Base-by-base conservation (phyloP, 768 basidiomycete species). In the Psilocybe subaeruginosa region DNA sequence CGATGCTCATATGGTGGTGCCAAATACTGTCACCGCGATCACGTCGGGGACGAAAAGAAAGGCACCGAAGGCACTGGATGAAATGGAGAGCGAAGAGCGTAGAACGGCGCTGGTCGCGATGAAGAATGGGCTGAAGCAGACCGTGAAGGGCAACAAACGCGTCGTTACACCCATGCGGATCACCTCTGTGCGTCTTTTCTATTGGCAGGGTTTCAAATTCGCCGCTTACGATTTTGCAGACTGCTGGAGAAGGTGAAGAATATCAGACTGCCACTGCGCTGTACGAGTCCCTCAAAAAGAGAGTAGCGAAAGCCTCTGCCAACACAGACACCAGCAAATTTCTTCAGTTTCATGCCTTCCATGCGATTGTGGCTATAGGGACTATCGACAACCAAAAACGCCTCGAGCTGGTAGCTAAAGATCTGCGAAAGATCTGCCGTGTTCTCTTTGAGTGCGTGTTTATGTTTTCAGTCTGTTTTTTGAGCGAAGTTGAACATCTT, bases 241-340 rank as follows among this genome's bases (percentile, higher is more conserved):
- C 23, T 4, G 19, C 54, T 49, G 46, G 37, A 19, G 29, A 55
- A 1, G 60, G 53, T 7, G 59, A 57, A 9, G 73, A 76, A 59
- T 77, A 73, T 30, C 75, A 74, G 59, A 69, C 63, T 4, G 74
- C 76, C 9, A 62, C 61, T 3, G 67, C 65, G 3, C 68, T 76
- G 37, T 76, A 75, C 63, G 63, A 65, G 2, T 66, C 67, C 2
- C 58, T 72, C 33, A 70, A 65, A 51, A 39, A 23, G 14, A 45
- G 54, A 2, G 12, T 56, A 9, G 27, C 51, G 14, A 56, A 45
- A 5, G 41, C 55, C 8, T 17, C 30, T 4, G 23, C 12, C 17
- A n/a, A 12, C 33, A 35, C 33, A 1, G 33, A 35, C 11, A 11
- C 33, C 0, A 62, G 61, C 2, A 30, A 56, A 6, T 48, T 56